Evolutionary conservation across 805 yeast genomes (phyloP), one percentile per base, ranked within the genome.

Genomic region (Barnettozyma wickerhamii): DNA sequence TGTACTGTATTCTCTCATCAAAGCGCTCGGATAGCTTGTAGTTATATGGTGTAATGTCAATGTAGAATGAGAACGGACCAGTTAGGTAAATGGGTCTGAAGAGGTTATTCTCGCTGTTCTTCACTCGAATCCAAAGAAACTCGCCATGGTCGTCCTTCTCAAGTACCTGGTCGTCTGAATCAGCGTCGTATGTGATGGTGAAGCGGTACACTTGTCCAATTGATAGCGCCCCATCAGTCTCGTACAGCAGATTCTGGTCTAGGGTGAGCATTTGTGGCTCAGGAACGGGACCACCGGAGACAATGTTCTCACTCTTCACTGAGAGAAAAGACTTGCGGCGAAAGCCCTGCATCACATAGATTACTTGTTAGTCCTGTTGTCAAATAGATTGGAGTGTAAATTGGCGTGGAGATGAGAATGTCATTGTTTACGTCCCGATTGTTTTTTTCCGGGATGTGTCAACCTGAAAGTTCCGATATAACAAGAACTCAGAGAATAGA

Each of bases 21-120:
- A 63, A 66, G 33, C 65, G 60, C 40, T 68, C 58, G 30, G 71
- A 59, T 40, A 74, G 79, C 45, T 75, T 64, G 57, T 79, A 93
- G 29, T 80, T 84, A 10, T 61, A 68, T 0, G 91, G 80, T 33
- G 81, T 69, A 36, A 93, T 77, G 60, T 91, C 97, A 18, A 81
- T 85, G 54, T 93, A 93, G 6, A 93, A 63, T 3, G 86, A 70
- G 56, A 79, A 91, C 0, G 99, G 99, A 0, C 98, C 99, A 1
- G 90, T 81, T 33, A 93, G 62, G 52, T 81, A 87, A 2, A 95
- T 84, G 0, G 97, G 95, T 21, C 95, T 63, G 49, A 87, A 58
- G 1, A 93, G 72, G 3, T 85, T 64, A 48, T 77, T 75, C 59
- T 89, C 96, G 4, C 64, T 66, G 61, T 90, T 90, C 53, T 76